These are phyloP conservation scores for Hypoxylon sp. DNA, from an alignment of 2,329 filamentous ascomycete genomes.

Conservation along the genomic window DNA sequence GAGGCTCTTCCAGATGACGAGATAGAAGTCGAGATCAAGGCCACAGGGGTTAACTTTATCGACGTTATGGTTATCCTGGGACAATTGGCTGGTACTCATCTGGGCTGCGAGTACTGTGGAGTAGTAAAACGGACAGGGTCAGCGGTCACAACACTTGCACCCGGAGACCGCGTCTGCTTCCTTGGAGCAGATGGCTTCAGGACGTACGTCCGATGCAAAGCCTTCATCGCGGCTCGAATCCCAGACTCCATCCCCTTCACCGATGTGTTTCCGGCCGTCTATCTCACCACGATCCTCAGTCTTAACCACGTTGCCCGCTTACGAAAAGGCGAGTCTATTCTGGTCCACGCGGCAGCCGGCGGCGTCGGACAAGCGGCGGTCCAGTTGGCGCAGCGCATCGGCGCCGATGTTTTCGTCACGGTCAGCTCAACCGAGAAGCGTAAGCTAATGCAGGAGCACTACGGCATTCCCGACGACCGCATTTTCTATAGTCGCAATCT, in stretches of 20 bases:
- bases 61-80: slow-evolving; percentile 25
- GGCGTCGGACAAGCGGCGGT: slow-evolving; percentile 21
- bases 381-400: slow-evolving; percentile 14
- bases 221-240: not conserved
- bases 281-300: not conserved
- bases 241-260: slow-evolving; percentile 1
- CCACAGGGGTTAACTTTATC: slow-evolving; percentile 34
- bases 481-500: slow-evolving; percentile 41
- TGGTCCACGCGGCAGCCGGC: slow-evolving; percentile 27
- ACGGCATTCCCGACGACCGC: slow-evolving; percentile 33
- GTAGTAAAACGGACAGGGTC: slow-evolving; percentile 12
- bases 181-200: not conserved
- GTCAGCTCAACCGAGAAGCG: slow-evolving; percentile 37
- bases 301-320: slow-evolving; percentile 6
- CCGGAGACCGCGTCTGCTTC: slow-evolving; percentile 21
- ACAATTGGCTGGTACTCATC: slow-evolving; percentile 10
- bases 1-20: slow-evolving; percentile 27
- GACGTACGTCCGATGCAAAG: not conserved
- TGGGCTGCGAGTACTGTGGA: slow-evolving; percentile 30
- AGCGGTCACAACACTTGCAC: not conserved
- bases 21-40: slow-evolving; percentile 38
- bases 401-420: slow-evolving; percentile 28
- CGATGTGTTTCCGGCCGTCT: slow-evolving; percentile 6
- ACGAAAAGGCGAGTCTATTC: slow-evolving; percentile 10
- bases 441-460: slow-evolving; percentile 26